These are phyloP conservation scores for Tolypocladium ovalisporum DNA, from an alignment of 2,329 filamentous ascomycete genomes.

Conservation along the genomic window DNA sequence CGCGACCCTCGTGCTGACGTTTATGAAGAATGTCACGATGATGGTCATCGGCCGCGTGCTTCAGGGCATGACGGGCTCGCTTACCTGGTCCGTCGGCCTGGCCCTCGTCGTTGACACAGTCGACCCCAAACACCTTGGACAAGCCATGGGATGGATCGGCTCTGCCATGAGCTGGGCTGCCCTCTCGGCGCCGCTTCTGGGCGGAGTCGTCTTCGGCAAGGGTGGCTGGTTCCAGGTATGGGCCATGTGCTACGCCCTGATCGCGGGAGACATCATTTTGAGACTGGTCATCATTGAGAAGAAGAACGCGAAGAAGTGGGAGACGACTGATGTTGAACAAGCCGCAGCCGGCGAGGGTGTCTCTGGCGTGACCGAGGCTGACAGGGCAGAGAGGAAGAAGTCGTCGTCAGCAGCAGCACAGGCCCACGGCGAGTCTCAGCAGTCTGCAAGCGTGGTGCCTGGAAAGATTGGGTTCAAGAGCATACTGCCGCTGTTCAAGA, in stretches of 20 bases:
- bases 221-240: slow-evolving; percentile 23
- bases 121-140: slow-evolving; percentile 17
- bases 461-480: slow-evolving; percentile 2
- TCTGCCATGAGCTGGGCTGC: slow-evolving; percentile 21
- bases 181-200: slow-evolving; percentile 19
- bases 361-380: background rate
- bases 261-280: slow-evolving; percentile 20
- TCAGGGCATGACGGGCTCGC: slow-evolving; percentile 20
- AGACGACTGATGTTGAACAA: background rate
- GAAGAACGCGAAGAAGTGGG: slow-evolving; percentile 19
- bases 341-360: background rate
- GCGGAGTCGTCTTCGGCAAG: slow-evolving; percentile 20
- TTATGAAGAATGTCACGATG: slow-evolving; percentile 18
- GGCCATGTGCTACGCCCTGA: slow-evolving; percentile 23
- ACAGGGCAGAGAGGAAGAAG: background rate
- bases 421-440: background rate
- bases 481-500: slow-evolving; percentile 15
- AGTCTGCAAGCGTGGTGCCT: background rate
- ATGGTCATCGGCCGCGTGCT: slow-evolving; percentile 20
- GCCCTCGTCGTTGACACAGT: slow-evolving; percentile 24
- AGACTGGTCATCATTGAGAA: slow-evolving; percentile 21
- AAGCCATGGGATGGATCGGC: slow-evolving; percentile 22
- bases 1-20: slow-evolving; percentile 20
- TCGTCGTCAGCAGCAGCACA: no score
- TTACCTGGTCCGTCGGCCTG: slow-evolving; percentile 25